These are phyloP conservation scores for Rhazya stricta DNA, from an alignment of 257 asterid species.

Conservation along the genomic window DNA sequence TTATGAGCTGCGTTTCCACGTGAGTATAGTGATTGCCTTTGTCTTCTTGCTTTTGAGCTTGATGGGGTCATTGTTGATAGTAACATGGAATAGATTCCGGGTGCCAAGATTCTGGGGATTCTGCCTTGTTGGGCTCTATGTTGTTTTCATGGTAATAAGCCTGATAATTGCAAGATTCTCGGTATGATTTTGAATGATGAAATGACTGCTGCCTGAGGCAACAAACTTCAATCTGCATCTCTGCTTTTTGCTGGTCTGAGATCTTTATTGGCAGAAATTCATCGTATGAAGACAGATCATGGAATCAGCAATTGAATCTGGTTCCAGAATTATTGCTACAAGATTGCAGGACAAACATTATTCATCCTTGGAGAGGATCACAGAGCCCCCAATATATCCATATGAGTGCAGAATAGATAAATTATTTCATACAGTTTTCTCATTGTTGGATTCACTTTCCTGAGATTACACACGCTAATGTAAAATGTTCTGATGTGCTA, in stretches of 20 bases:
- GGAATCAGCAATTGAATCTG: neutral
- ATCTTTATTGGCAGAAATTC: neutral
- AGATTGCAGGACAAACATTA: neutral
- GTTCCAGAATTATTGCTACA: neutral
- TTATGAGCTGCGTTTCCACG: conserved; percentile 69
- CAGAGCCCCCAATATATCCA: neutral
- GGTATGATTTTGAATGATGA: conserved; percentile 23
- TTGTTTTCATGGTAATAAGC: conserved; percentile 59
- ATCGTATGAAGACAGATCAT: neutral
- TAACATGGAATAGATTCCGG: conserved; percentile 82
- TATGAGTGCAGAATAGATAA: neutral
- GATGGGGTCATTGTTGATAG: conserved; percentile 93
- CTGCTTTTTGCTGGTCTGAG: neutral
- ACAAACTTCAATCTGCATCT: neutral
- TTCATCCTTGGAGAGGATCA: neutral
- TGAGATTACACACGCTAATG: neutral
- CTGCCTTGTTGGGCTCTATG: conserved; percentile 84
- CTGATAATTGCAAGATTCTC: conserved; percentile 63
- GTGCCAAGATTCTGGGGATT: conserved; percentile 97
- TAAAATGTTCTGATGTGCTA: neutral
- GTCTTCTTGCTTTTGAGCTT: conserved; percentile 82
- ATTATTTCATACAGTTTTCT: neutral
- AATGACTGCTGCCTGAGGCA: neutral
- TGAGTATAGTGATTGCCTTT: conserved; percentile 87
- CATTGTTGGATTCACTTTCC: neutral